phyloP scores from a whole-genome alignment of 1,284 basidiomycete genomes.

The Irpex sp. region DNA sequence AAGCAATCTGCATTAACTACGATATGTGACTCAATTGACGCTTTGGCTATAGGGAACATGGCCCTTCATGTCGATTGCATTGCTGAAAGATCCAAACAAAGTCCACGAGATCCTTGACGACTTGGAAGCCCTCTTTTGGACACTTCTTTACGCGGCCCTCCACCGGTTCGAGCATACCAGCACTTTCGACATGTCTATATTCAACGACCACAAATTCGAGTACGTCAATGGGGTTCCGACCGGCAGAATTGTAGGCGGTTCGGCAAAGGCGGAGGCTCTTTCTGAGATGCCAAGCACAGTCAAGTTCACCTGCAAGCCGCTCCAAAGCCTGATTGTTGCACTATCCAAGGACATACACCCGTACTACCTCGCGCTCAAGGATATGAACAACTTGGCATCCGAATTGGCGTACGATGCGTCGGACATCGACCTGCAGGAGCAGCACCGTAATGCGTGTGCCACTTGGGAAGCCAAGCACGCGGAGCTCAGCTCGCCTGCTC shows the following conservation, averaged over 20 bases:
- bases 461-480: too few species aligned
- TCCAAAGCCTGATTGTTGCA: not conserved
- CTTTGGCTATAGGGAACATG: not conserved
- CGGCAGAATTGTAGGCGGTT: not conserved
- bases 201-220: not conserved
- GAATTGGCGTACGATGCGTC: too few species aligned
- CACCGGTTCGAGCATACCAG: not conserved
- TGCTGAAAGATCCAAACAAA: not conserved
- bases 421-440: too few species aligned
- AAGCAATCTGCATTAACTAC: not conserved
- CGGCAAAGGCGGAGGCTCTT: not conserved
- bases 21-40: too few species aligned
- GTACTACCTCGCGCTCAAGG: not conserved
- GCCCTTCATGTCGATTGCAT: not conserved
- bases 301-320: not conserved
- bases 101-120: constrained; percentile 1
- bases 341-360: not conserved
- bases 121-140: not conserved
- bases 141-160: not conserved
- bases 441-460: too few species aligned
- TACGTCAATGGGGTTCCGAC: not conserved
- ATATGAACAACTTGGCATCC: not conserved
- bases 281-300: not conserved
- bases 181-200: not conserved
- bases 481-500: too few species aligned